Conservation (phyloP, 306 rosid genomes). For the Senna tora region DNA sequence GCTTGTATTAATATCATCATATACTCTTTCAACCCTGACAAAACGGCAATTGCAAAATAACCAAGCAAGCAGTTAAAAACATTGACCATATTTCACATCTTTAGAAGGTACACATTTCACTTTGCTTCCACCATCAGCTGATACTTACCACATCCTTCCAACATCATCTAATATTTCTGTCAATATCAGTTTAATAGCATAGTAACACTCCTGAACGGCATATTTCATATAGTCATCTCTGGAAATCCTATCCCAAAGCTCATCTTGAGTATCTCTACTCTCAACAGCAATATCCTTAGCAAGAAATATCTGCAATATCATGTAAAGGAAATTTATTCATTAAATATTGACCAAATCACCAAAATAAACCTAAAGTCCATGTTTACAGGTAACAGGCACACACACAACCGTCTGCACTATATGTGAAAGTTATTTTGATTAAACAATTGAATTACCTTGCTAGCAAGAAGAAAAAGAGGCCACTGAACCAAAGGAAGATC, state of each 20-base stretch:
- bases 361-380: conserved; percentile 10
- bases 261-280: conserved; percentile 68
- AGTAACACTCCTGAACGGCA: conserved; percentile 94
- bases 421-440: background rate
- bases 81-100: conserved; percentile 13
- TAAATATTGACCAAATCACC: conserved; percentile 28
- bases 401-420: background rate
- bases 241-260: conserved; percentile 85
- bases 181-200: conserved; percentile 62
- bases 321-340: conserved; percentile 18
- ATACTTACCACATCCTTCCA: conserved; percentile 82
- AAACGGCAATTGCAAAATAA: conserved; percentile 32
- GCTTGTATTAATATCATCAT: conserved; percentile 60
- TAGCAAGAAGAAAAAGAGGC: conserved; percentile 98
- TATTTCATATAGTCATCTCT: conserved; percentile 92
- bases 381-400: conserved; percentile 7
- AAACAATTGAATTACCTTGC: conserved; percentile 69
- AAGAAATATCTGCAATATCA: conserved; percentile 65
- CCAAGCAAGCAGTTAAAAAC: conserved; percentile 20
- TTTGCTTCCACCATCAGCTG: conserved; percentile 4
- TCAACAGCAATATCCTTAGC: conserved; percentile 92
- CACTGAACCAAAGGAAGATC: conserved; percentile 84
- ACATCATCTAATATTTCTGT: conserved; percentile 73
- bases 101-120: conserved; percentile 5
- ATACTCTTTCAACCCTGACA: conserved; percentile 84